Evolutionary conservation across 768 basidiomycete species (phyloP), one percentile per base, ranked within the genome.

Genomic region (Lactifluus echinatus): DNA sequence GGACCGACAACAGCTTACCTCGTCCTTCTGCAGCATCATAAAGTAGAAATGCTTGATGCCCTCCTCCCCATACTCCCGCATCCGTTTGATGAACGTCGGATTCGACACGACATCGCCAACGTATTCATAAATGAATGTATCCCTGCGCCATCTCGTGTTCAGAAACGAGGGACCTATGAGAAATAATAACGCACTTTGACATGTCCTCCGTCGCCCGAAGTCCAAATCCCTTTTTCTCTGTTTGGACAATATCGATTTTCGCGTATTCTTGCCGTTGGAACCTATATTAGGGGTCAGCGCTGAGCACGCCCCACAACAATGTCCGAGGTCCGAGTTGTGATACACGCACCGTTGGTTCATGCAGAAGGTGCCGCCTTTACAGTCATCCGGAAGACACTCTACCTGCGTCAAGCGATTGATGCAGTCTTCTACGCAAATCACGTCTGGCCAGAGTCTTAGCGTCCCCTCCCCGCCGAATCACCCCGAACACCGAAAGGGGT

Each of bases 11-110:
- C 14, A 82, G 53, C 57, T 28, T 63, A 93, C 94, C 80, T 98
- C 93, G 64, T 95, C 93, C 68, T 90, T 93, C 73, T 99, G 96
- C 56, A 99, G 72, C 89, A 95, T 94, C 96, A 98, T 99, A 69
- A 99, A 99, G 74, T 98, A 99, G 65, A 98, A 99, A 70, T 98
- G 96, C 51, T 81, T 78, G 62, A 97, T 93, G 17, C 95, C 95
- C 68, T 96, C 91, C 42, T 85, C 81, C 2, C 83, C 94, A 68
- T 99, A 99, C 8, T 87, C 85, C 37, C 87, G 81, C 92, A 99
- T 97, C 29, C 95, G 84, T 70, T 90, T 92, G 72, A 87, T 82
- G 69, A 99, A 96, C 15, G 87, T 85, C 11, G 75, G 73, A 34
- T 91, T 87, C 56, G 82, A 87, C 64, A 99, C 89, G 21, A 99